Base-by-base conservation (phyloP, 306 rosid genomes). In the Acacia crassicarpa region DNA sequence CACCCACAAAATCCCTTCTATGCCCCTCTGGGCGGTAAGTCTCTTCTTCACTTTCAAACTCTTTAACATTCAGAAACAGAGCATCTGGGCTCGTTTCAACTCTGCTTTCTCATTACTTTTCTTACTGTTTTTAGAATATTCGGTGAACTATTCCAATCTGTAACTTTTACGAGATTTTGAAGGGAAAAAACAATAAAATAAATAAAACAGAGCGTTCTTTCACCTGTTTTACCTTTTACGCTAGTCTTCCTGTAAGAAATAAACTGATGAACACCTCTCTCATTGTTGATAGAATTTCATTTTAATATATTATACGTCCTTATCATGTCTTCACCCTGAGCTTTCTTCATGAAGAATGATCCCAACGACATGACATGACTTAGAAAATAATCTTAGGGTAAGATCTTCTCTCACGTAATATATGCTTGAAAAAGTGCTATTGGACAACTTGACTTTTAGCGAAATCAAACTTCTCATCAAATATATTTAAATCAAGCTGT, bases 1-100 rank as follows among this genome's bases (percentile, higher is more conserved):
- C 78, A 86, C 94, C 0, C 89, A 86, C 46, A 76, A 87, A 49
- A 61, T 88, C 14, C 91, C 95, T 2, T 49, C 78, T 84, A 25
- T 91, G 54, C 93, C 95, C 77, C 80, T 94, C 63, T 94, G 97
- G 95, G 85, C 79, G 17, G 98, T 94, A 44, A 89, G 94, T 89
- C 68, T 27, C 68, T 14, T 13, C 9, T 62, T 27, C 20, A 27
- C 62, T 40, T 40, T 40, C 23, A 30, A 1, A 30, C 62, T 56
- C 25, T 20, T 56, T n/a, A n/a, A 19, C 25, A 20, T n/a, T 10
- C 13, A 56, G 13, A 19, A 56, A 6, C 27, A 56, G 11, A 56
- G 27, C 13, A 54, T 20, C 25, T 58, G 65, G 14, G 10, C 30
- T 22, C 19, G 27, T 25, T 61, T 62, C 67, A 62, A 63, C 68